These are phyloP conservation scores for Sanghuangporus weigelae DNA, from an alignment of 1,284 basidiomycete genomes.

Conservation along the genomic window DNA sequence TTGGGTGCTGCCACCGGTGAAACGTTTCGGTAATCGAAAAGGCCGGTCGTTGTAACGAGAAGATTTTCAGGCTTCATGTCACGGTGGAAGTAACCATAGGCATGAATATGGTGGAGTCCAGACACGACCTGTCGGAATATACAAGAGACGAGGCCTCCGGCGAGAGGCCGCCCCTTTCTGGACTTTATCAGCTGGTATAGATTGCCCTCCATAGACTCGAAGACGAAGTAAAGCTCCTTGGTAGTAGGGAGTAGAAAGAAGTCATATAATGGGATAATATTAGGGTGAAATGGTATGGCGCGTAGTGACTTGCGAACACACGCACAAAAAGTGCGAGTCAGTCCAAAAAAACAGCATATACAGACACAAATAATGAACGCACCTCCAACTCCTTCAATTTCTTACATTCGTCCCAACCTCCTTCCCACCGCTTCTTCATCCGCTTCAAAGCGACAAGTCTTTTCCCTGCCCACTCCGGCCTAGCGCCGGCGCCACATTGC, in stretches of 20 bases:
- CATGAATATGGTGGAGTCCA: constrained; percentile 92
- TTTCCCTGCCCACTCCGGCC: constrained; percentile 93
- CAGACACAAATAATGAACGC: constrained; percentile 28
- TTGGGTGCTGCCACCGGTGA: constrained; percentile 54
- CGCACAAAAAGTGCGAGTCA: constrained; percentile 16
- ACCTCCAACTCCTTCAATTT: constrained; percentile 96
- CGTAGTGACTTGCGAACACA: constrained; percentile 71
- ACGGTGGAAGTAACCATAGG: constrained; percentile 93
- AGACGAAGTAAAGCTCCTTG: constrained; percentile 98
- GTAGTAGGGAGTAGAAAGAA: constrained; percentile 92
- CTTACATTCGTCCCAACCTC: constrained; percentile 96
- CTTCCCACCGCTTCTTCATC: constrained; percentile 97
- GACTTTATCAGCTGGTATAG: constrained; percentile 99
- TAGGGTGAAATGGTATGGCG: constrained; percentile 90
- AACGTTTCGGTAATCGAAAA: constrained; percentile 88
- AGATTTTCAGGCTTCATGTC: constrained; percentile 99
- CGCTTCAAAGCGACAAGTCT: constrained; percentile 95
- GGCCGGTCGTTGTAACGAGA: constrained; percentile 98
- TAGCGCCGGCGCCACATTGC: constrained; percentile 84
- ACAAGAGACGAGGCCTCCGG: constrained; percentile 91
- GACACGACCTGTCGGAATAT: constrained; percentile 91
- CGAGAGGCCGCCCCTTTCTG: constrained; percentile 89
- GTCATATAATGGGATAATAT: constrained; percentile 98
- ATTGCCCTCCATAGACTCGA: constrained; percentile 99
- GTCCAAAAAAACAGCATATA: constrained; percentile 13